Conservation (phyloP, 192 early-diverging fungal species). For the Backusella morwellensis region DNA sequence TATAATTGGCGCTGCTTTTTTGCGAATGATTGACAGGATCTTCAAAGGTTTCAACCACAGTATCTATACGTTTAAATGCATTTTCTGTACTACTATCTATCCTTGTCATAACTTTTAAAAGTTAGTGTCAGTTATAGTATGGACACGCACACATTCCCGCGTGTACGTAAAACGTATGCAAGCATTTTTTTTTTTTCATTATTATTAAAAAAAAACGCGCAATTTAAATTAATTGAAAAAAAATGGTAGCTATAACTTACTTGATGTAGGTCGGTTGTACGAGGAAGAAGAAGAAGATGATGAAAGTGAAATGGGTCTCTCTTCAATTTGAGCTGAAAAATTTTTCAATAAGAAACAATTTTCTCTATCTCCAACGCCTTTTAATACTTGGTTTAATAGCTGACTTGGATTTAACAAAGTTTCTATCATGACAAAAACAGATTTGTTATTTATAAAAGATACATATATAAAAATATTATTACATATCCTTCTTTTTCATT, state of each 20-base stretch:
- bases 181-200: background rate
- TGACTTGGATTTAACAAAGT: conserved; percentile 7
- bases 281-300: background rate
- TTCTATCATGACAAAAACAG: background rate
- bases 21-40: background rate
- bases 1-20: conserved; percentile 2
- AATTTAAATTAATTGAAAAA: background rate
- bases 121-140: background rate
- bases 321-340: background rate
- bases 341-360: conserved; percentile 1
- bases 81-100: conserved; percentile 16
- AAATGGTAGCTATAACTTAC: background rate
- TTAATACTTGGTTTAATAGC: background rate
- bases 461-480: background rate
- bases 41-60: conserved; percentile 6
- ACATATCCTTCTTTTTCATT: background rate
- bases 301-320: conserved; percentile 6
- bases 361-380: background rate
- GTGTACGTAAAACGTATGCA: background rate
- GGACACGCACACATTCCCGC: background rate
- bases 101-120: conserved; percentile 7
- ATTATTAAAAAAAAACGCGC: background rate
- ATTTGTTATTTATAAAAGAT: background rate
- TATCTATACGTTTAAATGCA: conserved; percentile 16
- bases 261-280: conserved; percentile 7